Evolutionary conservation across 306 rosid genomes (phyloP).

Genomic region (Prunus dulcis): DNA sequence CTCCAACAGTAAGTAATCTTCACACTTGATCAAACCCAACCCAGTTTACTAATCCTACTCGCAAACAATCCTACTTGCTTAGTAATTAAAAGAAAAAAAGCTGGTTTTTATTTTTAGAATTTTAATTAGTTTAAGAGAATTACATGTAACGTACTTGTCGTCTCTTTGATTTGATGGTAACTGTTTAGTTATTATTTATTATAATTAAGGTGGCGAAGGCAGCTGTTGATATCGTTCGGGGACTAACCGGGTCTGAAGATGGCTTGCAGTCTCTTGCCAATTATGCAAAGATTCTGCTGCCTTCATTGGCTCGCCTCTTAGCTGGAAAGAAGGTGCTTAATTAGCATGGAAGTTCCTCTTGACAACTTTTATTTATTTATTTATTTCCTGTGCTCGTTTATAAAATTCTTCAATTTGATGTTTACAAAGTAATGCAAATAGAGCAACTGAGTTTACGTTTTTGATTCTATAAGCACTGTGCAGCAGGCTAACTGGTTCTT

Average conservation of each 20-base stretch:
- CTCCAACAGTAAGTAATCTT: conserved; percentile 55
- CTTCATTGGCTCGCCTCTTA: conserved; percentile 63
- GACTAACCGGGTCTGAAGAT: conserved; percentile 82
- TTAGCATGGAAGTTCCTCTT: neutral
- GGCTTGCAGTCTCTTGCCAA: conserved; percentile 71
- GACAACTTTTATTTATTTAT: too few species aligned
- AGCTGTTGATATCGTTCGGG: conserved; percentile 88
- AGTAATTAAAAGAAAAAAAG: neutral
- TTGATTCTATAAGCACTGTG: neutral
- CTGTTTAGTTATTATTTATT: neutral
- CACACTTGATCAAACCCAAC: neutral
- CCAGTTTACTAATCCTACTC: neutral
- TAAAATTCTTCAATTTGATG: neutral
- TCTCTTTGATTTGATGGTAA: neutral
- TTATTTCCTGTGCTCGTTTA: neutral
- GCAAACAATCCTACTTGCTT: neutral
- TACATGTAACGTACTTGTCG: neutral
- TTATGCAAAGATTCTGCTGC: conserved; percentile 41
- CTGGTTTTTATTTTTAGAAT: too few species aligned
- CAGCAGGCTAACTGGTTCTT: neutral
- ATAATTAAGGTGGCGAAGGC: conserved; percentile 53
- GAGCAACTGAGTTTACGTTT: neutral
- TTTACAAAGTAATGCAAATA: neutral
- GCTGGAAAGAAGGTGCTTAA: conserved; percentile 47
- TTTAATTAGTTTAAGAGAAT: neutral